Conservation (phyloP, 75 land plant species). For the Pinus tabuliformis region DNA sequence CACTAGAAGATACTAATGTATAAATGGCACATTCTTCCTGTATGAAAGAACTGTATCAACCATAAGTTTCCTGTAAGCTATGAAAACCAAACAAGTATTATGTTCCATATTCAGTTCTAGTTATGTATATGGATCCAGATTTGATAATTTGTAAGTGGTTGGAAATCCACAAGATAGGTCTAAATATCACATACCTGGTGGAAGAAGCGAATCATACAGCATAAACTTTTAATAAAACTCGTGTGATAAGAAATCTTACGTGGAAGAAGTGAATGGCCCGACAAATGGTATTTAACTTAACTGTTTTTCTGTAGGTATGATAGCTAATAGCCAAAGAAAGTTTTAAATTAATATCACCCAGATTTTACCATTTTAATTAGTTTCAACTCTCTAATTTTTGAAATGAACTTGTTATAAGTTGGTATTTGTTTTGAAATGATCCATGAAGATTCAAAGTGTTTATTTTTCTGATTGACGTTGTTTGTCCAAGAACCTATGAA, state of each 20-base stretch:
- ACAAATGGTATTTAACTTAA: too few relatives aligned
- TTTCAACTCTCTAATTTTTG: too few relatives aligned
- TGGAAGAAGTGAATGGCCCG: too few relatives aligned
- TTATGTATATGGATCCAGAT: not conserved
- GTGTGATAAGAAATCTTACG: not conserved
- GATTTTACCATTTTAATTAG: too few relatives aligned
- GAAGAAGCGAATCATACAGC: not conserved
- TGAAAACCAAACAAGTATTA: not conserved
- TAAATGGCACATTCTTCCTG: conserved; percentile 1
- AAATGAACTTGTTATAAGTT: too few relatives aligned
- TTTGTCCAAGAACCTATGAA: too few relatives aligned
- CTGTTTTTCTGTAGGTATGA: too few relatives aligned
- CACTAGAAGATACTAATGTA: conserved; percentile 7
- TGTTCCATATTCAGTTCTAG: not conserved
- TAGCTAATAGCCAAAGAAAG: too few relatives aligned
- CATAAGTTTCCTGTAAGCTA: not conserved
- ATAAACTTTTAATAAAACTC: not conserved
- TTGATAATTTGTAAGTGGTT: conserved; percentile 7
- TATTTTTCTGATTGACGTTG: too few relatives aligned
- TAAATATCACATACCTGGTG: not conserved
- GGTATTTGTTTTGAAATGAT: too few relatives aligned
- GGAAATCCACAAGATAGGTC: conserved; percentile 2
- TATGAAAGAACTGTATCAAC: not conserved
- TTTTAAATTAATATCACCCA: too few relatives aligned
- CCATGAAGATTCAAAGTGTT: too few relatives aligned